Evolutionary conservation across 805 yeast genomes (phyloP).

Genomic region (Candida corydali): DNA sequence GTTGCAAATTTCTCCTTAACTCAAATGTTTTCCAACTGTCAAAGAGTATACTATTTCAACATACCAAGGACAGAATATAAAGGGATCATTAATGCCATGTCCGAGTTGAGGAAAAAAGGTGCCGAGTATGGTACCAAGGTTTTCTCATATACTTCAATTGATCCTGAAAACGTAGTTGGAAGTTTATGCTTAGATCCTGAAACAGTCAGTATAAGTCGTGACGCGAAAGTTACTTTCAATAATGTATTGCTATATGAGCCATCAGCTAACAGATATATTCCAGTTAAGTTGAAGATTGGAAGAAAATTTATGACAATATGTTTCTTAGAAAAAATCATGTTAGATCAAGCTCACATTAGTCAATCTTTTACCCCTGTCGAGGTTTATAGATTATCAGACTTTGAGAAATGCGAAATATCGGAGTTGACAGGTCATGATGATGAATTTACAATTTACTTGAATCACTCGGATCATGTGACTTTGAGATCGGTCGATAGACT

Average conservation of each 20-base stretch:
- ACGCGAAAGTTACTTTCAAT: conserved; percentile 32
- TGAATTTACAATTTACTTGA: conserved; percentile 34
- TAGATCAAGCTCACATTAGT: conserved; percentile 19
- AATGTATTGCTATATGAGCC: conserved; percentile 46
- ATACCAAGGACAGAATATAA: conserved; percentile 31
- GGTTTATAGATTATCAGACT: conserved; percentile 27
- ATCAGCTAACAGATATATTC: conserved; percentile 46
- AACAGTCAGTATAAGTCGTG: conserved; percentile 31
- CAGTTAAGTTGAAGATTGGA: conserved; percentile 67
- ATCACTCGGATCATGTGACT: conserved; percentile 21
- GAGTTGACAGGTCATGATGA: conserved; percentile 22
- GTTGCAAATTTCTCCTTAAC: conserved; percentile 48
- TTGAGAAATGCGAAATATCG: conserved; percentile 33
- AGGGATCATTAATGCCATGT: conserved; percentile 20
- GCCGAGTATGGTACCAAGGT: conserved; percentile 16
- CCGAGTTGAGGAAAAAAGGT: conserved; percentile 14
- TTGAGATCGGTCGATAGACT: conserved; percentile 32
- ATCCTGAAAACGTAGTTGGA: conserved; percentile 28
- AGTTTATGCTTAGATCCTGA: conserved; percentile 32
- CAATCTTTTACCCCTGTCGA: conserved; percentile 32
- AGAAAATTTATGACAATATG: conserved; percentile 60
- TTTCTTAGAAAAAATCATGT: conserved; percentile 18
- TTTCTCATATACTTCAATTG: conserved; percentile 32
- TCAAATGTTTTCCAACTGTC: conserved; percentile 49
- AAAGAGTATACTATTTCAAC: conserved; percentile 49